Base-by-base conservation (phyloP, 768 basidiomycete genomes). In the Scleroderma bovista region DNA sequence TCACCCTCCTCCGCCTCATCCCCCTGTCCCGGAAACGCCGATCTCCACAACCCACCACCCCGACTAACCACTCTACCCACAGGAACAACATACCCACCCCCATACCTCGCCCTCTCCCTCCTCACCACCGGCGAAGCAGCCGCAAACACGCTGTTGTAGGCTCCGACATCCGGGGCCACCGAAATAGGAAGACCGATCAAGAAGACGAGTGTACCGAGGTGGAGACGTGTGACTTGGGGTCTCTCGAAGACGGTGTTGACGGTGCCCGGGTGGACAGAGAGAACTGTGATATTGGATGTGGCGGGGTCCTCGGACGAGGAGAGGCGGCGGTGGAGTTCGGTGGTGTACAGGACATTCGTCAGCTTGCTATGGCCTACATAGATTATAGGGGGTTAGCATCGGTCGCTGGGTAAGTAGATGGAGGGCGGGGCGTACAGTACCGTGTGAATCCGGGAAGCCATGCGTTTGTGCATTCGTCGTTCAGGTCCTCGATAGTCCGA, bases 351-450 rank as follows among this genome's bases (percentile, higher is more conserved):
- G 26, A 77, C 62, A 44, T 70, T 71, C 16, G 75, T 72, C n/a
- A 82, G 62, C 58, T 84, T 84, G 42, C 77, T 68, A 31, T 72
- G 60, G 0, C 59, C 83, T 83, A n/a, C n/a, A n/a, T n/a, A n/a
- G n/a, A n/a, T n/a, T n/a, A n/a, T n/a, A n/a, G n/a, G n/a, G n/a
- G 51, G 22, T 43, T 17, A 3, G 11, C 10, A 6, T 54, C 23
- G 49, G 15, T 50, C 1, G 2, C 12, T 16, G 11, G 15, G 19
- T n/a, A n/a, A n/a, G n/a, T n/a, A n/a, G n/a, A n/a, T n/a, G n/a
- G n/a, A n/a, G n/a, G n/a, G 8, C n/a, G 11, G 42, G 17, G 52
- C 60, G 23, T 53, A 72, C 73, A 55, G 48, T 75, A 77, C 53
- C 62, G 56, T 50, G 50, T 32, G 51, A 65, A 52, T 36, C 46